Evolutionary conservation across 2,329 filamentous ascomycete genomes (phyloP), one percentile per base, ranked within the genome.

Genomic region (Raffaelea ambrosiae): DNA sequence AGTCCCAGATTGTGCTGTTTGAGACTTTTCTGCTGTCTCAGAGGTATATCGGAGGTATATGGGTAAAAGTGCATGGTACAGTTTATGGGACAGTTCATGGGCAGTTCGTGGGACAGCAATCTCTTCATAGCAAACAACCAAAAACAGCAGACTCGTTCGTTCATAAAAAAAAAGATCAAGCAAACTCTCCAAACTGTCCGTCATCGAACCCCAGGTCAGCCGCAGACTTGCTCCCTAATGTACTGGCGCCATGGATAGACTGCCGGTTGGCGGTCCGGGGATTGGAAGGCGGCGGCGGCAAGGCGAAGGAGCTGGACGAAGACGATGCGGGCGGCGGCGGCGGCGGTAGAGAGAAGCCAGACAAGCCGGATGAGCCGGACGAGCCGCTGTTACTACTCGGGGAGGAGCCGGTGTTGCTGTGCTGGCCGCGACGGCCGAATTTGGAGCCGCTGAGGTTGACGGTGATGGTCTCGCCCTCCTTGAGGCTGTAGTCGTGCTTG

Each of bases 401-500:
- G 22, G 14, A 19, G 23, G 1, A 7, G 35, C 29, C 43, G 61
- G 23, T 38, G 45, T 26, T 44, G n/a, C n/a, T n/a, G n/a, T n/a
- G n/a, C n/a, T n/a, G n/a, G n/a, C n/a, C n/a, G n/a, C 78, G 72
- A 55, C 73, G 65, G 16, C 72, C 73, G 50, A 76, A 71, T 54
- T 72, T 72, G 43, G n/a, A n/a, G n/a, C 71, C 76, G 20, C 80
- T 79, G 45, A 93, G 74, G 61, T 86, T 87, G 54, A 94, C 82
- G 21, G 83, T 88, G 57, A 95, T 94, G 18, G 86, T 95, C 73
- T 95, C 84, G 11, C 88, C 88, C 51, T 90, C 88, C 64, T 95
- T 95, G 54, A 95, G 64, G 58, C 86, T 90, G 60, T 88, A 89
- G 59, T 95, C 88, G 55, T 77, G 79, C 66, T 81, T 83, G 59